These are phyloP conservation scores for Suhomyces canberraensis DNA, from an alignment of 805 yeast species.

Conservation along the genomic window DNA sequence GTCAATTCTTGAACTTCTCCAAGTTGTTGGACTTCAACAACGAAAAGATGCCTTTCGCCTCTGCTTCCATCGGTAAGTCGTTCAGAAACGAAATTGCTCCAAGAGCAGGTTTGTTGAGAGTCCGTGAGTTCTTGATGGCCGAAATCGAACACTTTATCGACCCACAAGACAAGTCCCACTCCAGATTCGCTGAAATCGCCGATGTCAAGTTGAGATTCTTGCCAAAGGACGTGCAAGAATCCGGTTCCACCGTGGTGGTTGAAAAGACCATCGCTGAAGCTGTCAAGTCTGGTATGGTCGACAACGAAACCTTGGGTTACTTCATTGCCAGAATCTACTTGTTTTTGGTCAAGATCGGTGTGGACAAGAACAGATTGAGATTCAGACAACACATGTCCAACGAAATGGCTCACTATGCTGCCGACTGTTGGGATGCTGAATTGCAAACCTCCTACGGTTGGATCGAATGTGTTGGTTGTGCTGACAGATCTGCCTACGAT, in stretches of 20 bases:
- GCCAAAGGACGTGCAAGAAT: slow-evolving; percentile 83
- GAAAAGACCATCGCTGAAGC: slow-evolving; percentile 85
- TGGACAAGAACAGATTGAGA: slow-evolving; percentile 76
- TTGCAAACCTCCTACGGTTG: slow-evolving; percentile 94
- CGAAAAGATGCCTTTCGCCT: slow-evolving; percentile 98
- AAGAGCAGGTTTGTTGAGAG: slow-evolving; percentile 94
- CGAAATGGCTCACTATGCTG: slow-evolving; percentile 99
- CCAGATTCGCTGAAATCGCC: slow-evolving; percentile 71
- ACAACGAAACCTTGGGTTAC: slow-evolving; percentile 95
- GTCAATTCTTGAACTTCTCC: slow-evolving; percentile 94
- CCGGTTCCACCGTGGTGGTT: slow-evolving; percentile 70
- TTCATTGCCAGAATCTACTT: slow-evolving; percentile 89
- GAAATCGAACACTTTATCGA: slow-evolving; percentile 99
- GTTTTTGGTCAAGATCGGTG: slow-evolving; percentile 86
- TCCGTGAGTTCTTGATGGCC: slow-evolving; percentile 98
- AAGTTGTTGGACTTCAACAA: slow-evolving; percentile 93
- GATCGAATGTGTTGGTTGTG: slow-evolving; percentile 99
- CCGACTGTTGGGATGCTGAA: slow-evolving; percentile 99
- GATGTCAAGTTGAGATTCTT: slow-evolving; percentile 72
- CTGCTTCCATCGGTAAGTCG: slow-evolving; percentile 97
- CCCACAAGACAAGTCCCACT: slow-evolving; percentile 82
- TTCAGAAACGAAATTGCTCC: slow-evolving; percentile 99
- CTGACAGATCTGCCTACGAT: slow-evolving; percentile 98
- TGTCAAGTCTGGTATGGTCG: slow-evolving; percentile 81
- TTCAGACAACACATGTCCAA: slow-evolving; percentile 98